A percentile compares a stretch with the other conserved stretches of the same genome.
Evolutionary conservation across 2,329 filamentous ascomycete species (phyloP).

Genomic region (Fusarium coffeatum): DNA sequence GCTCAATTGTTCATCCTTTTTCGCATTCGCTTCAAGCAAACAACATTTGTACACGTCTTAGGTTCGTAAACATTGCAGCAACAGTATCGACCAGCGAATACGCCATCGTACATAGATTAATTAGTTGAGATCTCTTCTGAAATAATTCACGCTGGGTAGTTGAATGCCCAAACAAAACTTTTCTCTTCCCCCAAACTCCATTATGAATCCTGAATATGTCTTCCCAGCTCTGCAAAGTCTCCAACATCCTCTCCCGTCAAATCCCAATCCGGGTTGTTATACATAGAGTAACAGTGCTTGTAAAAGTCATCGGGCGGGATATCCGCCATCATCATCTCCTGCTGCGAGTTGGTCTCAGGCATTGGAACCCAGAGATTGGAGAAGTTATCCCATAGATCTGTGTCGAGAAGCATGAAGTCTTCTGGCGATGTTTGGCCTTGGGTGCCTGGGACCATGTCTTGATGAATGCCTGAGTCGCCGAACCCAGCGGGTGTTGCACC

Average conservation of each 20-base stretch:
- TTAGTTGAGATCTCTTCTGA: not conserved
- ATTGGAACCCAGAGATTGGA: constrained; percentile 44
- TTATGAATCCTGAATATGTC: constrained; percentile 45
- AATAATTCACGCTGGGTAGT: constrained; percentile 2
- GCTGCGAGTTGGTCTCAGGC: constrained; percentile 30
- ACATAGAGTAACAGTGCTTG: constrained; percentile 47
- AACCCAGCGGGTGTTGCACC: constrained; percentile 14
- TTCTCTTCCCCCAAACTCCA: constrained; percentile 1
- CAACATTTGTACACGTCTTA: too few relatives aligned
- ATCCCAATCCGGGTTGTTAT: constrained; percentile 46
- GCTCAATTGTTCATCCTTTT: not conserved
- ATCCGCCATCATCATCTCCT: constrained; percentile 44
- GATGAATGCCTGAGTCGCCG: constrained; percentile 5
- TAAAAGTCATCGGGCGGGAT: constrained; percentile 44
- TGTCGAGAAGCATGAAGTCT: constrained; percentile 42
- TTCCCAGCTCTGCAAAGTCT: constrained; percentile 45
- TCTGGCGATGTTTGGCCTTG: constrained; percentile 34
- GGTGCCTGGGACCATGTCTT: constrained; percentile 1
- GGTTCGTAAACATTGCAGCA: not conserved
- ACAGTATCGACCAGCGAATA: not conserved
- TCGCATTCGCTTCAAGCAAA: not conserved
- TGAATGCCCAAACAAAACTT: constrained; percentile 22
- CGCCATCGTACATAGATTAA: not conserved
- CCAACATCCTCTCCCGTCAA: constrained; percentile 46
- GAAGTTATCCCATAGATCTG: constrained; percentile 45